Conservation (phyloP, 805 yeast genomes). For the Candida gorgasii region DNA sequence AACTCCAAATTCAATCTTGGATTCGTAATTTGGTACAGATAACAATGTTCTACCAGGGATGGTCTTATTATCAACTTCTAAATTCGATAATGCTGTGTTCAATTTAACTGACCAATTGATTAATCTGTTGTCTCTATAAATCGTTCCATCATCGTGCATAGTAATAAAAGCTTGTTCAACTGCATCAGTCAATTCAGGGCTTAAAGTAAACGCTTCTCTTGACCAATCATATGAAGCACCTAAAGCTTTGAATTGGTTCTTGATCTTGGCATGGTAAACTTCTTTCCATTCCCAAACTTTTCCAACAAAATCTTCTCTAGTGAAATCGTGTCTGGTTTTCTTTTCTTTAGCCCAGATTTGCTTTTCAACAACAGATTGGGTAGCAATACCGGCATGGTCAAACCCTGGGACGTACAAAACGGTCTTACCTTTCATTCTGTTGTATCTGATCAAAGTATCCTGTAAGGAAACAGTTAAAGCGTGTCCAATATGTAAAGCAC, state of each 20-base stretch:
- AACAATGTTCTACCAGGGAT: constrained; percentile 78
- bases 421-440: constrained; percentile 97
- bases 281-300: constrained; percentile 99
- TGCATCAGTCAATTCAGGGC: constrained; percentile 72
- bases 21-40: constrained; percentile 86
- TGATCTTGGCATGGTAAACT: constrained; percentile 83
- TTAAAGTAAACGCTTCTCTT: constrained; percentile 91
- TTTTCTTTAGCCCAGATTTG: constrained; percentile 85
- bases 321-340: constrained; percentile 91
- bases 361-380: constrained; percentile 97
- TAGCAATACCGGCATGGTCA: constrained; percentile 99
- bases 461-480: constrained; percentile 95
- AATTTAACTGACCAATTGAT: constrained; percentile 96
- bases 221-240: constrained; percentile 98
- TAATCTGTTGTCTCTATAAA: constrained; percentile 89
- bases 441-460: constrained; percentile 87
- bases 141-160: constrained; percentile 91
- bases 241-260: constrained; percentile 76
- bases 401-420: constrained; percentile 93
- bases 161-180: constrained; percentile 90
- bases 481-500: constrained; percentile 98
- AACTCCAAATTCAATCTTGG: constrained; percentile 93
- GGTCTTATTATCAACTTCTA: constrained; percentile 94
- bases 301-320: constrained; percentile 84
- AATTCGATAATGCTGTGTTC: constrained; percentile 92